phyloP scores from a whole-genome alignment of 305 asterid genomes.

The Plantago coronopus region DNA sequence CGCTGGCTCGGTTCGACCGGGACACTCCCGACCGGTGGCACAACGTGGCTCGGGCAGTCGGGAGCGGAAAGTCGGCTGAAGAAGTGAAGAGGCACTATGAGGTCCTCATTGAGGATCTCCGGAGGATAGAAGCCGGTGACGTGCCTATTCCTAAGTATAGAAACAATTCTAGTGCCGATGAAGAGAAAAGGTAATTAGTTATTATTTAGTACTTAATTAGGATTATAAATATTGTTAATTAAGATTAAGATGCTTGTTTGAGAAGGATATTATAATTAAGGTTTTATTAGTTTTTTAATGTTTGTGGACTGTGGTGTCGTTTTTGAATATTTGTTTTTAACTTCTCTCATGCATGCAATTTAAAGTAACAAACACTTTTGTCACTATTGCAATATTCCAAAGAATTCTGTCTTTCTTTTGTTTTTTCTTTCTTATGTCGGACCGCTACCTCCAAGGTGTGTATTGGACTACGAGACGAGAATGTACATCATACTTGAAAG shows the following conservation, averaged over 20 bases:
- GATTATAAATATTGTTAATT: neutral
- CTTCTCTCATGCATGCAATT: neutral
- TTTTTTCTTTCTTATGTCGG: neutral
- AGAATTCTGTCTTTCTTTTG: neutral
- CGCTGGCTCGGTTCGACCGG: conserved; percentile 57
- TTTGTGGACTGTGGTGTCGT: no score
- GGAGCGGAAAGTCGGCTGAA: conserved; percentile 61
- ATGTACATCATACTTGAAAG: no score
- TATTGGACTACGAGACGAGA: no score
- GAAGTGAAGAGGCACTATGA: conserved; percentile 67
- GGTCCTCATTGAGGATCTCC: conserved; percentile 64
- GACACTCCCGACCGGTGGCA: conserved; percentile 82
- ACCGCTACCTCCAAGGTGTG: no score
- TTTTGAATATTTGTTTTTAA: neutral
- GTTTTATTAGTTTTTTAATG: no score
- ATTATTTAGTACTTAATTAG: neutral
- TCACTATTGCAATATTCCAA: neutral
- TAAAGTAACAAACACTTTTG: neutral
- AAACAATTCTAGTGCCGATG: conserved; percentile 17
- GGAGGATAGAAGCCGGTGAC: conserved; percentile 58
- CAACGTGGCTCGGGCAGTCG: conserved; percentile 67
- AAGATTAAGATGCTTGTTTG: no score
- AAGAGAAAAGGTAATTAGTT: conserved; percentile 34
- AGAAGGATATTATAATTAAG: no score
- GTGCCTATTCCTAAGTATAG: conserved; percentile 61